Evolutionary conservation across 2,329 filamentous ascomycete species (phyloP).

Genomic region (Diaporthe sp.): DNA sequence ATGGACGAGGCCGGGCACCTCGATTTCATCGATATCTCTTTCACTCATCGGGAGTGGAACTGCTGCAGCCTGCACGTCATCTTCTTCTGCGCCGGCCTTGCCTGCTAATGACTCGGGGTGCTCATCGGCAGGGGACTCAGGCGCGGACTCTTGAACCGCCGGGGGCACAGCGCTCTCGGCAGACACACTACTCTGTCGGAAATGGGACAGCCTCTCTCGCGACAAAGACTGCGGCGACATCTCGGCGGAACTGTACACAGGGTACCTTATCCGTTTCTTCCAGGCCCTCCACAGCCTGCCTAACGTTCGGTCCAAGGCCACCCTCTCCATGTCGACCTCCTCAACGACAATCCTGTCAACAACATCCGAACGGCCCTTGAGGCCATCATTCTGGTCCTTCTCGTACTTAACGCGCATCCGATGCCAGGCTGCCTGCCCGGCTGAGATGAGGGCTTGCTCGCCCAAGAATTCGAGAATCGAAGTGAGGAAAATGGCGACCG

Average conservation of each 20-base stretch:
- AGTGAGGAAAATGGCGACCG: constrained; percentile 95
- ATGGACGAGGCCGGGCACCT: constrained; percentile 76
- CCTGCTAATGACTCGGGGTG: constrained; percentile 35
- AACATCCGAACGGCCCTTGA: constrained; percentile 59
- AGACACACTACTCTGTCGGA: constrained; percentile 53
- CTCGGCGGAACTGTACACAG: constrained; percentile 59
- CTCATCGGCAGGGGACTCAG: constrained; percentile 25
- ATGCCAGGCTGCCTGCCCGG: constrained; percentile 84
- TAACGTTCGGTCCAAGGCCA: constrained; percentile 89
- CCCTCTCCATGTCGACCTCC: constrained; percentile 91
- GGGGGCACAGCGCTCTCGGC: constrained; percentile 53
- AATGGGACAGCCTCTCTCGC: constrained; percentile 52
- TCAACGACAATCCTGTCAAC: constrained; percentile 83
- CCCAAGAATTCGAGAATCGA: constrained; percentile 95
- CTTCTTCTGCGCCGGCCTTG: constrained; percentile 47
- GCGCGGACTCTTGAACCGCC: constrained; percentile 49
- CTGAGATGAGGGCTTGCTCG: constrained; percentile 89
- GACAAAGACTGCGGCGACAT: constrained; percentile 63
- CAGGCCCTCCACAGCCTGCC: constrained; percentile 94
- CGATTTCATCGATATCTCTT: constrained; percentile 83
- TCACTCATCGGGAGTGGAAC: constrained; percentile 78
- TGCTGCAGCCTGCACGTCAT: constrained; percentile 63
- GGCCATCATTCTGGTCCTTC: constrained; percentile 68
- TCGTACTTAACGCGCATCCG: constrained; percentile 71
- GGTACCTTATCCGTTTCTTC: constrained; percentile 84